Base-by-base conservation (phyloP, 257 asterid genomes). In the Linderniella brevidens region DNA sequence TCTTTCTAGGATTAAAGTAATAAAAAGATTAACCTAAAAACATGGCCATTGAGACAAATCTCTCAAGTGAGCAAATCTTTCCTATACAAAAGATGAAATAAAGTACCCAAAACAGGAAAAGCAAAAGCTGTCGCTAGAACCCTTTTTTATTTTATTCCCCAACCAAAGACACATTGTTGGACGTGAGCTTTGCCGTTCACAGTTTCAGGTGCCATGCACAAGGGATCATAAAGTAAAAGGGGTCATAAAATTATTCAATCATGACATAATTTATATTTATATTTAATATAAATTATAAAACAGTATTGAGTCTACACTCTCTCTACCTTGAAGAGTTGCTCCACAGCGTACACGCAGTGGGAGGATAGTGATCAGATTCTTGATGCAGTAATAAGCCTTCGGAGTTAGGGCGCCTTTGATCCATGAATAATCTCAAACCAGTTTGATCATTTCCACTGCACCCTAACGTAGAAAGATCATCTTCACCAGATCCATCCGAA, bases 401-500 rank as follows among this genome's bases (percentile, higher is more conserved):
- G 1, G 82, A 66, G 8, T 44, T 19, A 13, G 66, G 57, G 29
- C 77, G 84, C 54, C 90, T 70, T 41, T 68, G 80, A 18, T 77
- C 94, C 58, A 63, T 37, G 59, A 82, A 67, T 9, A 67, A 77
- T 40, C 68, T 57, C 19, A 72, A 17, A 15, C 78, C 72, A 7
- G 60, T 35, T 19, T 61, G 67, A 4, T 73, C 82, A 1, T 59
- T 50, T 0, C 69, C 78, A 13, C 64, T 60, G 32, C 87, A 73
- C 3, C 90, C 93, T 0, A 82, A 54, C 5, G 87, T 71, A 29
- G 94, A 72, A 12, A 86, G 71, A 55, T 87, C 95, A 19, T 87
- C 97, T 29, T 87, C 97, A 0, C 93, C 93, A 7, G 97, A 87
- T 15, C 93, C 93, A 52, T 87, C 97, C 20, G 97, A 87, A 65